A percentile compares a stretch with the other conserved stretches of the same genome.
Conservation (phyloP, 2,329 filamentous ascomycete genomes). For the Didymella pomorum region DNA sequence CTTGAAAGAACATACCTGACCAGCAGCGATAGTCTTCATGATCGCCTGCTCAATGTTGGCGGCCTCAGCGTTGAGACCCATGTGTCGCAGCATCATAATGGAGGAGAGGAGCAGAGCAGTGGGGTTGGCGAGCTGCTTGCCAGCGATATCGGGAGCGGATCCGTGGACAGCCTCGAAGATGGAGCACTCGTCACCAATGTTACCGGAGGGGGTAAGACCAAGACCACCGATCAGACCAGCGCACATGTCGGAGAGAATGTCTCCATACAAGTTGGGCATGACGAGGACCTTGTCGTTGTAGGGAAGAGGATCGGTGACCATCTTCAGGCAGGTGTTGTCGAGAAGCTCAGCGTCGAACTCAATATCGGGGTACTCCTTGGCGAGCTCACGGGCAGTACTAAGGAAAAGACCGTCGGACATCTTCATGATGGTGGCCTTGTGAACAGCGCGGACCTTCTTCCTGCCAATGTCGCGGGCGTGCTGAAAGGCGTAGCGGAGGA, state of each 20-base stretch:
- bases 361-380: constrained; percentile 94
- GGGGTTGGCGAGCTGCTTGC: constrained; percentile 95
- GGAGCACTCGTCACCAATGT: constrained; percentile 98
- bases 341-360: constrained; percentile 98
- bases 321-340: constrained; percentile 99
- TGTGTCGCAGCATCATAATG: constrained; percentile 99
- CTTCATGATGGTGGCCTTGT: constrained; percentile 99
- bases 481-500: constrained; percentile 97
- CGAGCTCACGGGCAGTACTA: constrained; percentile 80
- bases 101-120: constrained; percentile 93
- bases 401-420: constrained; percentile 99
- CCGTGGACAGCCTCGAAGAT: constrained; percentile 99
- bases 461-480: constrained; percentile 92
- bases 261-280: constrained; percentile 97
- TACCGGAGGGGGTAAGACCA: constrained; percentile 94
- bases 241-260: constrained; percentile 99
- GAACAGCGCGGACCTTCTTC: constrained; percentile 95
- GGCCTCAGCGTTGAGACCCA: constrained; percentile 87
- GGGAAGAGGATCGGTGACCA: constrained; percentile 92
- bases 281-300: constrained; percentile 99
- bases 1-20: constrained; percentile 69
- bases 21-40: constrained; percentile 93
- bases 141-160: constrained; percentile 94
- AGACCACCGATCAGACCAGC: constrained; percentile 97
- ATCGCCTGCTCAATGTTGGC: constrained; percentile 90